Base-by-base conservation (phyloP, 306 rosid species). In the Acacia confusa region DNA sequence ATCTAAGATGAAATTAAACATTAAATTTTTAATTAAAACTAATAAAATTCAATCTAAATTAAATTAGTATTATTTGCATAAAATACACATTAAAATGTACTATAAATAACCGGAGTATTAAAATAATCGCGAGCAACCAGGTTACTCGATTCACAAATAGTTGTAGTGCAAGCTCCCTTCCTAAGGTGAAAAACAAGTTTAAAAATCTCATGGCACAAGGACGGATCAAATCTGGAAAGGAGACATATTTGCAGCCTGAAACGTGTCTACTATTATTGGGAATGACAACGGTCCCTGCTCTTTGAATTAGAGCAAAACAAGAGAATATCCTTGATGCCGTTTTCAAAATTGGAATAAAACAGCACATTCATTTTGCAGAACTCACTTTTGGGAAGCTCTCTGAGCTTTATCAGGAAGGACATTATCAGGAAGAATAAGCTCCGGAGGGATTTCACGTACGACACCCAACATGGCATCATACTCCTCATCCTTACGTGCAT, bases 401-500 rank as follows among this genome's bases (percentile, higher is more conserved):
- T 82, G 68, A 47, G 83, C 84, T 86, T 90, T 88, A 72, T 88
- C 89, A 11, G 89, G 90, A 47, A 88, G 90, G 72, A 90, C 82
- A 72, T 89, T 87, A 79, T 88, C 94, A 12, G 92, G 94, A 85
- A 87, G 94, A 79, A 85, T 74, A 43, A 86, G 91, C 82, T 92
- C 97, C 0, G 90, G 86, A 2, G 92, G 91, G 17, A 84, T 85
- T 86, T 90, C 92, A 60, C 90, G 92, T 70, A 85, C 90, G 50
- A 87, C 86, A 28, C 91, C 94, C 22, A 92, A 60, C 91, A 92
- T 88, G 9, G 91, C 85, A 67, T 90, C 92, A 75, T 92, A 92
- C 3, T 92, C 97, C 82, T 90, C 94, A 38, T 92, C 90, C n/a
- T 68, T 87, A 19, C 44, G 82, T 27, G 90, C 97, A 84, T 88